phyloP scores from a whole-genome alignment of 805 yeast genomes.

The Barnettozyma wickerhamii region DNA sequence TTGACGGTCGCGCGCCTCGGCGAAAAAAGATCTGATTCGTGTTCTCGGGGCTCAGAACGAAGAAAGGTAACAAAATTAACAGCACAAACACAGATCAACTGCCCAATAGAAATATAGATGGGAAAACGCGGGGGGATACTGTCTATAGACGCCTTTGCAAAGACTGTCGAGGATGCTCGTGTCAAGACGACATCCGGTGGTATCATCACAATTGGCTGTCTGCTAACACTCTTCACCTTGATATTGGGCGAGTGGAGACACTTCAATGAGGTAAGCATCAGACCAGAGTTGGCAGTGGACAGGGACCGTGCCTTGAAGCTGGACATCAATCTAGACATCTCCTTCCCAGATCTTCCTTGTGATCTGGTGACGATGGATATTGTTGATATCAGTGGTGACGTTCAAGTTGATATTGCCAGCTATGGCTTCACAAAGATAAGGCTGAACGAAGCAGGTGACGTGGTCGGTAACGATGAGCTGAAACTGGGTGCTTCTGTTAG shows the following conservation, averaged over 20 bases:
- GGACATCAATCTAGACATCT: slow-evolving; percentile 75
- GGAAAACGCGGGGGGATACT: slow-evolving; percentile 30
- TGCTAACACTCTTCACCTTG: slow-evolving; percentile 55
- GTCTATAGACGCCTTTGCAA: slow-evolving; percentile 84
- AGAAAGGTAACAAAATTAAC: too few relatives aligned
- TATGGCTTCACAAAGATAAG: slow-evolving; percentile 73
- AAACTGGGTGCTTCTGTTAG: slow-evolving; percentile 36
- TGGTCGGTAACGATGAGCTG: slow-evolving; percentile 37
- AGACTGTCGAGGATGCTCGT: slow-evolving; percentile 90
- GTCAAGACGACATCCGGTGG: slow-evolving; percentile 91
- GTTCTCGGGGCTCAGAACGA: too few relatives aligned
- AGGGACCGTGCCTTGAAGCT: slow-evolving; percentile 70
- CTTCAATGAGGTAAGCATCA: slow-evolving; percentile 59
- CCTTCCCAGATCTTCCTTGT: slow-evolving; percentile 86
- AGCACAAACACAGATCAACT: too few relatives aligned
- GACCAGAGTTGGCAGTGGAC: slow-evolving; percentile 88
- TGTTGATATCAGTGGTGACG: slow-evolving; percentile 84
- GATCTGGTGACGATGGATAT: slow-evolving; percentile 77
- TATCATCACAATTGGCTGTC: slow-evolving; percentile 70
- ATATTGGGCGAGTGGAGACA: slow-evolving; percentile 72
- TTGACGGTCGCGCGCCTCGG: too few relatives aligned
- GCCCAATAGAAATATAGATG: too few relatives aligned
- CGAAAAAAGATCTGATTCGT: too few relatives aligned
- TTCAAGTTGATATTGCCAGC: slow-evolving; percentile 65
- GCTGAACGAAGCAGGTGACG: slow-evolving; percentile 48